Base-by-base conservation (phyloP, 2,329 filamentous ascomycete species). In the Teratosphaeria destructans region DNA sequence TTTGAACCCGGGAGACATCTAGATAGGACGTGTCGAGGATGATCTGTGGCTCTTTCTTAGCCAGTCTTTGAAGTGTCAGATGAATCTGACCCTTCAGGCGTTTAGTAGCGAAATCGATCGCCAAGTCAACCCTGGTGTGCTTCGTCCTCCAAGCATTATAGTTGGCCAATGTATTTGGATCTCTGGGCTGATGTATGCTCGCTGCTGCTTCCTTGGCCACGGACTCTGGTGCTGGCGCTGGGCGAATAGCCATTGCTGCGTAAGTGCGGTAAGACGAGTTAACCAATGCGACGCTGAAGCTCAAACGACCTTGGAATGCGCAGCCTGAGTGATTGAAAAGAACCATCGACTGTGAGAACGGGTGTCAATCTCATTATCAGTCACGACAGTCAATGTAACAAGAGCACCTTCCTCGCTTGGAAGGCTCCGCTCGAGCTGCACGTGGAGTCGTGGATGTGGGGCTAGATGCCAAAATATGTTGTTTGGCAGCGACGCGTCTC, bases 131-230 rank as follows among this genome's bases (percentile, higher is more conserved):
- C 23, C 84, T 86, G 23, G 90, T 94, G 77, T 96, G 91, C 72
- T 82, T 85, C 19, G 90, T 96, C 62, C 84, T 80, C 85, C 90
- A 96, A 59, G 87, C 85, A 74, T 89, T 85, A 76, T 96, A 96
- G 78, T 97, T 97, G 71, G 89, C 88, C 61, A 94, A 77, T 29
- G 94, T 96, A 74, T 91, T 95, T 57, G 91, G 91, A 76, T 97
- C 93, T 63, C 72, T 63, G 8, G 66, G 69, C 43, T 68, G 61
- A 55, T 72, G 69, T 14, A 73, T 71, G 52, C 63, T 66, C n/a
- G 63, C 64, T 26, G 69, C 70, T n/a, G 68, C 70, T 54, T 63
- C 63, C 43, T 62, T 59, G 39, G 63, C 67, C 37, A 66, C 66
- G 14, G 62, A 58, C 3, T 68, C 63, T n/a, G 67, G 59, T 11